Conservation (phyloP, 176 grass and related monocot genomes). For the Pontederia crassipes region DNA sequence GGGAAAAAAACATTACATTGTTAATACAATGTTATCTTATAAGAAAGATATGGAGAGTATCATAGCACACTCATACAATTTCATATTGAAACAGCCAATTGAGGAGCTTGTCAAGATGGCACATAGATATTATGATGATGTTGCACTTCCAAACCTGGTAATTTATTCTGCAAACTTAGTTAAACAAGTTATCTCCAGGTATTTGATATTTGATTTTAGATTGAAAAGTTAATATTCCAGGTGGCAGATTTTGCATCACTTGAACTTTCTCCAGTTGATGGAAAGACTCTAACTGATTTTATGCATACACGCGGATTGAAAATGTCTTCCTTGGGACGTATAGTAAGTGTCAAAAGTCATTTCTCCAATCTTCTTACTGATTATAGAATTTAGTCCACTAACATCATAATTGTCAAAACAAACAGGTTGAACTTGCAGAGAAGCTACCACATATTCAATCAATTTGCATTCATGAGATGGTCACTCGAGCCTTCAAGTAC, state of each 20-base stretch:
- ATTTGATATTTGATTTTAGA: neutral
- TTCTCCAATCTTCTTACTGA: neutral
- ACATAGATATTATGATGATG: conserved; percentile 78
- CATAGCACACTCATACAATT: neutral
- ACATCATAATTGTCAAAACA: conserved; percentile 7
- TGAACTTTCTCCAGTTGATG: conserved; percentile 98
- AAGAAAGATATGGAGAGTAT: neutral
- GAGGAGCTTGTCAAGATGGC: conserved; percentile 86
- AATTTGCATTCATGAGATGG: conserved; percentile 99
- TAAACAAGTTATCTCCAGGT: too few species aligned
- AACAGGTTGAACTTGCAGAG: conserved; percentile 85
- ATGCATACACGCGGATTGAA: conserved; percentile 96
- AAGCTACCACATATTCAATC: conserved; percentile 97
- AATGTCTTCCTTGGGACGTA: conserved; percentile 76
- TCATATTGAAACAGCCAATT: conserved; percentile 49
- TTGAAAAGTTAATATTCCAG: conserved; percentile 20
- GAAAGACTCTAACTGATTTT: conserved; percentile 95
- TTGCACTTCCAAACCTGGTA: conserved; percentile 97
- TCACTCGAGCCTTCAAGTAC: conserved; percentile 89
- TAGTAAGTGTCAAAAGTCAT: conserved; percentile 41
- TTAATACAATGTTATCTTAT: too few species aligned
- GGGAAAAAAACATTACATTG: too few species aligned
- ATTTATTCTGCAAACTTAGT: conserved; percentile 1
- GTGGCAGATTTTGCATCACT: conserved; percentile 99
- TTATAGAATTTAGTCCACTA: neutral